phyloP scores from a whole-genome alignment of 2,329 filamentous ascomycete species.

The Tolypocladium endophyticum region DNA sequence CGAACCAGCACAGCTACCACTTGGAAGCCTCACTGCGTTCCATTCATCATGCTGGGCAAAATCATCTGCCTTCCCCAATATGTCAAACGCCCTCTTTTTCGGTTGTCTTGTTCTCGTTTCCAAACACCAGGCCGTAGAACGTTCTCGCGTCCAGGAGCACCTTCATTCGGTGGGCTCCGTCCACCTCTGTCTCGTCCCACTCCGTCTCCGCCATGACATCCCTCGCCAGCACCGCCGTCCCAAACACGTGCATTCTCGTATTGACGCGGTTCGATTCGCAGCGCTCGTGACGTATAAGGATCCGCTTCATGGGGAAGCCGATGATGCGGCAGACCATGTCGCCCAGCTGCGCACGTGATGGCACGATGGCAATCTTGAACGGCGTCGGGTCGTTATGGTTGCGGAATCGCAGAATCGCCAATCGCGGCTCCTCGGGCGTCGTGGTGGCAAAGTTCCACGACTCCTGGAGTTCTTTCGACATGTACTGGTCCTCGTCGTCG shows the following conservation, averaged over 20 bases:
- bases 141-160: conserved; percentile 4
- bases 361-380: conserved; percentile 6
- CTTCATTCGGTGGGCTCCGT: not conserved
- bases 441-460: conserved; percentile 1
- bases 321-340: conserved; percentile 4
- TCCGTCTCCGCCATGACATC: conserved; percentile 2
- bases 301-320: conserved; percentile 5
- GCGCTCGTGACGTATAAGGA: conserved; percentile 3
- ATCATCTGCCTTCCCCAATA: not conserved
- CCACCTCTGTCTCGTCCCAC: not conserved
- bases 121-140: conserved; percentile 6
- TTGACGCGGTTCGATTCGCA: not conserved
- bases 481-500: not conserved
- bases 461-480: conserved; percentile 1
- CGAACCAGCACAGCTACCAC: not conserved
- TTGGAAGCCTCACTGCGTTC: not conserved
- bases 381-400: not conserved
- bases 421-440: conserved; percentile 3
- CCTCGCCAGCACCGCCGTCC: conserved; percentile 3
- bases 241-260: conserved; percentile 5
- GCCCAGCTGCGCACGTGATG: conserved; percentile 3
- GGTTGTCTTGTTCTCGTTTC: not conserved
- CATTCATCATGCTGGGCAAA: not conserved
- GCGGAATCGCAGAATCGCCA: conserved; percentile 3
- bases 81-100: not conserved